Conservation (phyloP, 306 rosid species). For the Cucurbita moschata region DNA sequence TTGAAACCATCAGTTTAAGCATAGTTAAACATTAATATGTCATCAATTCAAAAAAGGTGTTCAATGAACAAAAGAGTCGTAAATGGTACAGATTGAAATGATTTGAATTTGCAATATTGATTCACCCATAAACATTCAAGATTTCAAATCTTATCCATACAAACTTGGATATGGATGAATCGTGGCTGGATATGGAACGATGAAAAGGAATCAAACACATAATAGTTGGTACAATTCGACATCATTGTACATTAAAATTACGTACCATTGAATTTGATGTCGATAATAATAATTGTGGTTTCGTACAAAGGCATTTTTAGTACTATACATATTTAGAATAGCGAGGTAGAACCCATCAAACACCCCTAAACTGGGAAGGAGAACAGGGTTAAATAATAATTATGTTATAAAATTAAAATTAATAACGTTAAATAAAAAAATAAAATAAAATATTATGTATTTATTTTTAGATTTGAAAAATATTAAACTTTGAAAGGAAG, state of each 20-base stretch:
- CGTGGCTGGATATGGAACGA: not conserved
- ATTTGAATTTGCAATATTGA: not conserved
- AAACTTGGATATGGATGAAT: not conserved
- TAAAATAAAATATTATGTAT: no score
- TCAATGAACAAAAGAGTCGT: no score
- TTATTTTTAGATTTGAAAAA: no score
- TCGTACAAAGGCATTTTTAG: not conserved
- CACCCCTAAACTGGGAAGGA: not conserved
- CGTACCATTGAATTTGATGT: not conserved
- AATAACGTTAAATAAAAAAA: no score
- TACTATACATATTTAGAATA: not conserved
- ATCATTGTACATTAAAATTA: not conserved
- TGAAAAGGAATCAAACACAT: not conserved
- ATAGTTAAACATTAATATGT: no score
- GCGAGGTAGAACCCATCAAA: not conserved
- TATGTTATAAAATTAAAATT: no score
- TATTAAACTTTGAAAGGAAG: no score
- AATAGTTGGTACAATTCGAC: not conserved
- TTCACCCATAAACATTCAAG: no score
- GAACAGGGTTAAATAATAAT: no score
- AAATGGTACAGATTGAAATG: not conserved
- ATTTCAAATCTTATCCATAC: not conserved
- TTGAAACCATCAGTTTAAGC: no score
- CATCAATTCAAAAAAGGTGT: no score
- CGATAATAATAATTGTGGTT: not conserved